A percentile compares a stretch with the other conserved stretches of the same genome.
Conservation (phyloP, 2,329 filamentous ascomycete genomes). For the Decorospora gaudefroyi region DNA sequence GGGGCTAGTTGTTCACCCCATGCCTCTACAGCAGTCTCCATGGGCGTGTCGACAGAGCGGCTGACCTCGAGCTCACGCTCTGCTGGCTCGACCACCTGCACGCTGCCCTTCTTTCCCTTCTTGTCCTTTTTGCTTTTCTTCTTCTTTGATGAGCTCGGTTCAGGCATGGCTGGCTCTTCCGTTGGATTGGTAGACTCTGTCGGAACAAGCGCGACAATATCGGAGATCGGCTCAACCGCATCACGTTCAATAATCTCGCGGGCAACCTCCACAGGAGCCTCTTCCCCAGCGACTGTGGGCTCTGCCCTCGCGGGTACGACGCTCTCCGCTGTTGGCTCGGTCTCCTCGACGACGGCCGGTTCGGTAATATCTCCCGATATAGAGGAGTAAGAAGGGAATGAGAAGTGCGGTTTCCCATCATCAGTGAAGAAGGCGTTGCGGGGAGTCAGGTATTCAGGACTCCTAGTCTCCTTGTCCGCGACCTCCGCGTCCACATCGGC, state of each 20-base stretch:
- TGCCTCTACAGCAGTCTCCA: not conserved
- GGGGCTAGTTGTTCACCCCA: not conserved
- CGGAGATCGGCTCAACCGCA: not conserved
- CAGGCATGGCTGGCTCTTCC: conserved; percentile 17
- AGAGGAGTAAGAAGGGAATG: conserved; percentile 2
- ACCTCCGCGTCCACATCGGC: not conserved
- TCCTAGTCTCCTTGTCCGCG: not conserved
- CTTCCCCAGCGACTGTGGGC: not conserved
- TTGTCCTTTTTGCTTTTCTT: conserved; percentile 35
- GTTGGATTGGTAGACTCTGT: conserved; percentile 5
- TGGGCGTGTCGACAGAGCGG: not conserved
- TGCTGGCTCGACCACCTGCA: conserved; percentile 9
- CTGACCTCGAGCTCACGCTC: conserved; percentile 2
- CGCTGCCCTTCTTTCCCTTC: conserved; percentile 27
- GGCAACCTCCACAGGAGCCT: too few relatives aligned
- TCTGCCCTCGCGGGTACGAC: not conserved
- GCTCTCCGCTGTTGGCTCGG: not conserved
- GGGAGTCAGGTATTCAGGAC: conserved; percentile 6
- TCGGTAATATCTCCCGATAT: not conserved
- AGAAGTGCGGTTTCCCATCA: conserved; percentile 13
- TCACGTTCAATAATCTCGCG: too few relatives aligned
- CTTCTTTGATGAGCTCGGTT: conserved; percentile 24
- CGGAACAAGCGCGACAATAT: not conserved
- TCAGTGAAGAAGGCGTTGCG: conserved; percentile 15
- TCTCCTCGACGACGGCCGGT: not conserved